phyloP scores from a whole-genome alignment of 768 basidiomycete genomes.

The Grammothele lineata region DNA sequence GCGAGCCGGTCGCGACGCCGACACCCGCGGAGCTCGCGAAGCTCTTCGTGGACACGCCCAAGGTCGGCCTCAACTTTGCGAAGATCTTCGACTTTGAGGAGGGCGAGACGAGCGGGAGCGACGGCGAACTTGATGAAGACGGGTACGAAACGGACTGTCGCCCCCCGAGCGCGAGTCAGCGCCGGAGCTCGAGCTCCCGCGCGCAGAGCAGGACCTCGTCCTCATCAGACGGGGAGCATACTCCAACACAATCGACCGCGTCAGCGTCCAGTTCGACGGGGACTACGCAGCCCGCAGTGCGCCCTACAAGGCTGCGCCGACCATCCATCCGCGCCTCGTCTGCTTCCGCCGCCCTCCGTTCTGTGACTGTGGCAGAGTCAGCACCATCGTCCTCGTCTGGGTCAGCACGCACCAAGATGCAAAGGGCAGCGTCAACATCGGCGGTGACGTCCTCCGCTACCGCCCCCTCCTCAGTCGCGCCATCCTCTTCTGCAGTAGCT shows the following conservation, averaged over 20 bases:
- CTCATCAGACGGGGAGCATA: slow-evolving; percentile 9
- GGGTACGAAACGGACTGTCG: slow-evolving; percentile 25
- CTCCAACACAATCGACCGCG: slow-evolving; percentile 16
- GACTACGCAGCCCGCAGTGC: slow-evolving; percentile 5
- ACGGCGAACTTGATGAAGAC: slow-evolving; percentile 25
- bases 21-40: slow-evolving; percentile 60
- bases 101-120: slow-evolving; percentile 26
- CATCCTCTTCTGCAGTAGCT: neutral
- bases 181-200: slow-evolving; percentile 26
- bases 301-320: slow-evolving; percentile 24
- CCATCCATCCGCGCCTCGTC: slow-evolving; percentile 27
- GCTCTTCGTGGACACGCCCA: slow-evolving; percentile 66
- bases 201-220: neutral
- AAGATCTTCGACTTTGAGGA: slow-evolving; percentile 69
- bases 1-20: slow-evolving; percentile 70
- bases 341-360: slow-evolving; percentile 5
- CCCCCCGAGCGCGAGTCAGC: slow-evolving; percentile 1
- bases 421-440: slow-evolving; percentile 13
- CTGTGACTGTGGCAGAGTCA: slow-evolving; percentile 5
- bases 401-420: slow-evolving; percentile 10
- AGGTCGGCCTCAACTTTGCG: slow-evolving; percentile 68
- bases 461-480: neutral
- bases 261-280: neutral
- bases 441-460: slow-evolving; percentile 5
- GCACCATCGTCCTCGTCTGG: slow-evolving; percentile 5